Conservation (phyloP, 768 basidiomycete genomes). For the Lactarius tabidus region DNA sequence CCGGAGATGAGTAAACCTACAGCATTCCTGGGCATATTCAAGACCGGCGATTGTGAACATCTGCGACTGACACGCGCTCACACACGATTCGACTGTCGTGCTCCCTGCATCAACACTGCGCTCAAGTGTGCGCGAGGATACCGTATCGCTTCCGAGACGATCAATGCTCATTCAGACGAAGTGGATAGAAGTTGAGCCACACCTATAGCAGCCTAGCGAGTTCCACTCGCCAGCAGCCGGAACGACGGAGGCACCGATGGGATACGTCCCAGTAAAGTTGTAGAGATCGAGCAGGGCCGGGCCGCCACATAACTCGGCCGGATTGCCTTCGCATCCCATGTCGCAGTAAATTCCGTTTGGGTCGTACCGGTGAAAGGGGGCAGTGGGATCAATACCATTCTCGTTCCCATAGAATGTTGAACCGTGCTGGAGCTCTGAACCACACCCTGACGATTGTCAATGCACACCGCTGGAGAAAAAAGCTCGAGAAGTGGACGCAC, state of each 20-base stretch:
- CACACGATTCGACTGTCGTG: constrained; percentile 7
- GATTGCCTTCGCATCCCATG: not conserved
- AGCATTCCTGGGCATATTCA: constrained; percentile 7
- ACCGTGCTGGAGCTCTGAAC: not conserved
- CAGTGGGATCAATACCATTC: no score
- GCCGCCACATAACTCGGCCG: not conserved
- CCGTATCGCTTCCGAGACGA: not conserved
- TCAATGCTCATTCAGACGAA: not conserved
- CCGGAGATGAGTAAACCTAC: not conserved
- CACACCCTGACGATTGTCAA: not conserved
- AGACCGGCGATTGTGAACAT: constrained; percentile 9
- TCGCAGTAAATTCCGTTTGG: not conserved
- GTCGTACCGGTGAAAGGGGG: no score
- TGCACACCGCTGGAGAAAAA: not conserved
- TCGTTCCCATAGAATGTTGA: not conserved
- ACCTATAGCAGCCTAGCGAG: not conserved
- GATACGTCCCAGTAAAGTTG: not conserved
- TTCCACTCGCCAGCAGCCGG: not conserved
- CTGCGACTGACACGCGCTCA: not conserved
- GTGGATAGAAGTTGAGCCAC: not conserved
- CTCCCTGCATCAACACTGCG: not conserved
- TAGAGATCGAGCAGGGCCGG: not conserved
- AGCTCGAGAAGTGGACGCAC: constrained; percentile 39
- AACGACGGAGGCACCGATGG: not conserved
- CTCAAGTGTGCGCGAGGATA: constrained; percentile 1